These are phyloP conservation scores for Tricholoma hemisulphureum DNA, from an alignment of 768 basidiomycete species.

Conservation along the genomic window DNA sequence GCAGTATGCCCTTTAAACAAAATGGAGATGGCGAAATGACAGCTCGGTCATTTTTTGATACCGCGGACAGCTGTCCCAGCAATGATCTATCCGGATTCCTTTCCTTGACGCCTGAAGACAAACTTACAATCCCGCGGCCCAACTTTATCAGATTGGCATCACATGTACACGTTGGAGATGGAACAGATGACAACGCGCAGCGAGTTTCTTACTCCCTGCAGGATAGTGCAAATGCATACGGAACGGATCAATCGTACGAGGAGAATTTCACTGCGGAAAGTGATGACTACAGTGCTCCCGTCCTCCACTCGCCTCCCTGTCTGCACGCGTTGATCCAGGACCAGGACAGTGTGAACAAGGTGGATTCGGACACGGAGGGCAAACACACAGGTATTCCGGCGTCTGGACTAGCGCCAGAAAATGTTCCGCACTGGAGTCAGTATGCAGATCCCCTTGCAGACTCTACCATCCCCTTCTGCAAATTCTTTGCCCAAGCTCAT, in stretches of 20 bases:
- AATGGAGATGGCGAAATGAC: neutral
- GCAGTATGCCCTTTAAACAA: neutral
- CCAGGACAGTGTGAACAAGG: neutral
- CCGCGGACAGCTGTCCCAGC: neutral
- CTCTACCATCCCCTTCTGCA: slow-evolving; percentile 37
- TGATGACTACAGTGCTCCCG: neutral
- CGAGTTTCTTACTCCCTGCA: neutral
- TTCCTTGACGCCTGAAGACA: neutral
- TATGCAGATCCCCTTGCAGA: slow-evolving; percentile 41
- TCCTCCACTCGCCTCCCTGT: neutral
- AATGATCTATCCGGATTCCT: neutral
- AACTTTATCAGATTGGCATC: neutral
- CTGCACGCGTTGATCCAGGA: neutral
- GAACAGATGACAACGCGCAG: neutral
- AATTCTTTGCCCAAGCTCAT: slow-evolving; percentile 35
- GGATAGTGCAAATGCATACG: neutral
- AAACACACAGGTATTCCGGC: slow-evolving; percentile 1
- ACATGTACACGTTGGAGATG: neutral
- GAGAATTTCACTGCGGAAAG: neutral
- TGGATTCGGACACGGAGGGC: slow-evolving; percentile 5
- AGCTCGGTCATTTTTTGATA: neutral
- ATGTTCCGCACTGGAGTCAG: slow-evolving; percentile 39
- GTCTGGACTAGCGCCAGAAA: slow-evolving; percentile 16
- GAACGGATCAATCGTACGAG: neutral
- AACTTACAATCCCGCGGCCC: neutral